Evolutionary conservation across 2,329 filamentous ascomycete species (phyloP).

Genomic region (Colletotrichum agaves): DNA sequence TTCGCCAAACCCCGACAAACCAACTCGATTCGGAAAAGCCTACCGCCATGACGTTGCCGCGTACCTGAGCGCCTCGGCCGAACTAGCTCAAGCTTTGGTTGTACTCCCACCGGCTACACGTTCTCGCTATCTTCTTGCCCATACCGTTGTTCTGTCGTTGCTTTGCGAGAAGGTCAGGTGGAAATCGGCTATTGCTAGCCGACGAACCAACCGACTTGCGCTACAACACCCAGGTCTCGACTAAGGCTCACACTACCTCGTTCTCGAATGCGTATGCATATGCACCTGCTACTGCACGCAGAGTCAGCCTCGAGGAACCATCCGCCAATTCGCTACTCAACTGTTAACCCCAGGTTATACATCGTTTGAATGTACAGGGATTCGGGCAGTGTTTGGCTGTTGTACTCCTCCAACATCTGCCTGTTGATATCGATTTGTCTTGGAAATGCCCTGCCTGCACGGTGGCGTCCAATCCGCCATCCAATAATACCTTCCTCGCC

Average conservation of each 20-base stretch:
- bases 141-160: not conserved
- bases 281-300: conserved; percentile 2
- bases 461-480: conserved; percentile 8
- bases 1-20: not conserved
- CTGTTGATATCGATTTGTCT: not conserved
- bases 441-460: conserved; percentile 32
- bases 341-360: not conserved
- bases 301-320: conserved; percentile 19
- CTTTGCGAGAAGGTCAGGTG: not conserved
- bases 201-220: not conserved
- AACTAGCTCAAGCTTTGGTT: conserved; percentile 12
- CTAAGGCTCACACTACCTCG: not conserved
- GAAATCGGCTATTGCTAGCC: not conserved
- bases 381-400: not conserved
- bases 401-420: not conserved
- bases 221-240: not conserved
- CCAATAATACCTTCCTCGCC: not conserved
- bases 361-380: conserved; percentile 17
- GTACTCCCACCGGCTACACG: not conserved
- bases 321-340: not conserved
- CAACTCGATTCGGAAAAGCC: not conserved
- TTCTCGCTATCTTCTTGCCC: not conserved
- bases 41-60: conserved; percentile 28
- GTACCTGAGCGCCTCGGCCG: conserved; percentile 26
- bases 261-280: conserved; percentile 17